Base-by-base conservation (phyloP, 176 grass and related monocot species). In the Tillandsia fasciculata region DNA sequence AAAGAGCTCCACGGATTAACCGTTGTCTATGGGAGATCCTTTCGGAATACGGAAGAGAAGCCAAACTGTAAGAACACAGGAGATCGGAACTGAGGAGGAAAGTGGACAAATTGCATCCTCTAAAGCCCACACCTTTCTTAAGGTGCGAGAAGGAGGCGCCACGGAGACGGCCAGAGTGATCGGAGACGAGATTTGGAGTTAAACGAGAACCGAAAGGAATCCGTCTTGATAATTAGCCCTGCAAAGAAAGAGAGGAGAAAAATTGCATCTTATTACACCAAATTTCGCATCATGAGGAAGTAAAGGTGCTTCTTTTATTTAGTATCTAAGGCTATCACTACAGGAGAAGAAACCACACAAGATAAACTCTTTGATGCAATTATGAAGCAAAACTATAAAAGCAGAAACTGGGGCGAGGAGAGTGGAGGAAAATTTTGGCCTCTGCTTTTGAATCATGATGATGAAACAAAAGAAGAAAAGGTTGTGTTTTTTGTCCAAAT, bases 11-110 rank as follows among this genome's bases (percentile, higher is more conserved):
- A n/a, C 48, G 6, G 6, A 26, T 96, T 82, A 90, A 84, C 93
- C 89, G 74, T 92, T 92, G 67, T 92, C 93, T 80, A 92, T 51
- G 12, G 79, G 87, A 61, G 81, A 90, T 53, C 79, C 75, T 67
- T 87, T 78, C 52, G 66, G 51, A 49, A 78, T 6, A 5, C 33
- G 33, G 33, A 42, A 42, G 33, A 7, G 33, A 42, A 42, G 33
- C 33, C 33, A 7, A 42, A 7, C 33, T 8, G 33, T 77, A 50
- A 78, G 82, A 77, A 85, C 53, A 70, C 20, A 66, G 75, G 54
- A 66, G 84, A 59, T 33, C 12, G 70, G 79, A 84, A 71, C 2
- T 61, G 72, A 63, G 76, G 72, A 63, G 76, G 26, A 76, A 50
- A 69, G 53, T 50, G 18, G 66, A 42, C 26, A 77, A 20, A n/a